A percentile compares a stretch with the other conserved stretches of the same genome.
phyloP scores from a whole-genome alignment of 345 rosid genomes.

The Salix exigua region DNA sequence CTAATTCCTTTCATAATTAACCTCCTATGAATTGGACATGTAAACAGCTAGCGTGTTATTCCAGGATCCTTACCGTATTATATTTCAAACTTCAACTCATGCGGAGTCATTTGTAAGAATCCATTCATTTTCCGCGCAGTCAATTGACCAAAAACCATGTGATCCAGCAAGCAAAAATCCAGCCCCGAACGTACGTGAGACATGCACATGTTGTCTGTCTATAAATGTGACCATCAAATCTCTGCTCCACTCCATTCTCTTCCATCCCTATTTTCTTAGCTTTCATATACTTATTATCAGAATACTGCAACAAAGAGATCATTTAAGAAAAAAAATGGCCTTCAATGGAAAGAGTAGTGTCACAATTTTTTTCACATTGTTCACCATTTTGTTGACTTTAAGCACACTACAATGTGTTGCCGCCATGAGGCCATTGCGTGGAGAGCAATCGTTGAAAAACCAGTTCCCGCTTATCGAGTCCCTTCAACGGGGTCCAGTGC shows the following conservation, averaged over 20 bases:
- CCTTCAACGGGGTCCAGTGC: slow-evolving; percentile 18
- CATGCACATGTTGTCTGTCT: background rate
- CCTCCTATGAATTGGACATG: background rate
- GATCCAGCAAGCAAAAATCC: background rate
- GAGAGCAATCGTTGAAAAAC: slow-evolving; percentile 11
- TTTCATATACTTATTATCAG: background rate
- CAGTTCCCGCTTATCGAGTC: slow-evolving; percentile 3
- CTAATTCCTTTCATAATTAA: background rate
- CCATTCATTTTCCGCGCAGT: background rate
- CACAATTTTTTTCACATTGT: background rate
- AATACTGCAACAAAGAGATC: background rate
- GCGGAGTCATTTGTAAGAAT: background rate
- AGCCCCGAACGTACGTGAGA: background rate
- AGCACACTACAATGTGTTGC: slow-evolving; percentile 6
- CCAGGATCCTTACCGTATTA: background rate
- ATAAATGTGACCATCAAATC: background rate
- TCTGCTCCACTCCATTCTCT: background rate
- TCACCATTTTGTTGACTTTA: slow-evolving; percentile 6
- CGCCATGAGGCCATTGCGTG: slow-evolving; percentile 23
- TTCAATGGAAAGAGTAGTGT: background rate
- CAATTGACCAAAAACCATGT: background rate
- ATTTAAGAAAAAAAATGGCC: background rate
- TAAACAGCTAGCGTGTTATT: background rate
- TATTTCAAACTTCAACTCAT: background rate
- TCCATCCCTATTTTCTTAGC: background rate